Base-by-base conservation (phyloP, 2,329 filamentous ascomycete species). In the Ophiostoma montium region DNA sequence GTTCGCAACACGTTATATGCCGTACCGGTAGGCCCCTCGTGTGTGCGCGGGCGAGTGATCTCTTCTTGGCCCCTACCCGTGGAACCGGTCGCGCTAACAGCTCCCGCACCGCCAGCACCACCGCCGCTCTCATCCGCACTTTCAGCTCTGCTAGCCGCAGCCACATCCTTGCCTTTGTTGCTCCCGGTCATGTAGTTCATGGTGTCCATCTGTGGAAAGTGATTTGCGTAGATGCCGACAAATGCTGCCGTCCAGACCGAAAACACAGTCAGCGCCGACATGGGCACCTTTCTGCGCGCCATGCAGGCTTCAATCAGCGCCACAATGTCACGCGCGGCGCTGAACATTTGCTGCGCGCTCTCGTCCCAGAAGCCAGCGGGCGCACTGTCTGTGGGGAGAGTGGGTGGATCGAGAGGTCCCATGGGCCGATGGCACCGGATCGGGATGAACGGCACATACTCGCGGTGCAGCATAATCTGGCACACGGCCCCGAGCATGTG, bases 171-270 rank as follows among this genome's bases (percentile, higher is more conserved):
- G 21, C 32, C 11, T 19, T 19, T 23, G 21, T 21, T 39, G 5
- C n/a, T 30, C 35, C 32, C 57, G 52, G 39, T 56, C 65, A 84
- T 73, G 57, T 75, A 72, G 3, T 67, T 63, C 11, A 73, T 64
- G 1, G 67, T 67, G 56, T 86, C 82, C 78, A 86, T 84, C 50
- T 75, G 72, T 0, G 79, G 78, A 50, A 86, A 86, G 57, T 80
- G 75, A 41, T 71, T 68, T 11, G 76, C 76, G 59, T 86, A 86
- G 2, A 84, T 69, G 32, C 78, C 78, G 15, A 77, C 70, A 56
- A 84, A 82, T 0, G 76, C 74, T 1, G 81, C 79, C 11, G 74
- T 76, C 69, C 80, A 86, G 35, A 82, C 69, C 2, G 80, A 75
- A 57, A 84, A 86, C 3, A 77, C 71, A 3, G 81, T 72, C 32